Percentiles rank a stretch among this genome's conserved stretches.
Evolutionary conservation across 352 stramenopile genomes (phyloP).

Genomic region (Thalassiosira pacifica): DNA sequence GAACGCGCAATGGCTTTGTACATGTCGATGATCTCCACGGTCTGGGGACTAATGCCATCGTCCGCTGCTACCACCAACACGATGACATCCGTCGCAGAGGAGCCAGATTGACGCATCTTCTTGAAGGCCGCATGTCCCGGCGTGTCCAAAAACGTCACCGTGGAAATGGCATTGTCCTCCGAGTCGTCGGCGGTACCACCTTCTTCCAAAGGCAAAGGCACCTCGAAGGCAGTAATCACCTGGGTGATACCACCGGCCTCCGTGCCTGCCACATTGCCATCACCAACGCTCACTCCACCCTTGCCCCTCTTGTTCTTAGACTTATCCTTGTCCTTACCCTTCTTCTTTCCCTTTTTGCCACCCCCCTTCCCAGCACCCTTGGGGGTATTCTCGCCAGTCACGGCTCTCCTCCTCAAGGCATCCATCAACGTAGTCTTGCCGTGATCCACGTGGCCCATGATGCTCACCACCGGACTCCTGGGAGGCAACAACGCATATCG

Average conservation of each 20-base stretch:
- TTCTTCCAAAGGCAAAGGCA: slow-evolving; percentile 73
- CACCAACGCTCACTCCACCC: slow-evolving; percentile 20
- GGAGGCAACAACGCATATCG: slow-evolving; percentile 67
- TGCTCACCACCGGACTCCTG: slow-evolving; percentile 92
- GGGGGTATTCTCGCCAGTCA: slow-evolving; percentile 33
- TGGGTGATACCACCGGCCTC: slow-evolving; percentile 98
- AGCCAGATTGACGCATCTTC: slow-evolving; percentile 93
- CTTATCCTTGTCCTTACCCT: slow-evolving; percentile 55
- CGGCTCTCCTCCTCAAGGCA: slow-evolving; percentile 86
- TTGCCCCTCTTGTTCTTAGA: slow-evolving; percentile 30
- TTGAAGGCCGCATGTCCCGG: slow-evolving; percentile 97
- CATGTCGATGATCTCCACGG: slow-evolving; percentile 94
- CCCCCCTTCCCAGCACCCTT: slow-evolving; percentile 21
- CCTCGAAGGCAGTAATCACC: slow-evolving; percentile 95
- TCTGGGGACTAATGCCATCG: slow-evolving; percentile 94
- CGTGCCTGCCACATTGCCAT: slow-evolving; percentile 89
- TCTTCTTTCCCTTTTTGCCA: slow-evolving; percentile 58
- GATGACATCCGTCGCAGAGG: slow-evolving; percentile 92
- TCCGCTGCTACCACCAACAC: slow-evolving; percentile 95
- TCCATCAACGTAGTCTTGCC: slow-evolving; percentile 99
- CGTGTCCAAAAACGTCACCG: slow-evolving; percentile 96
- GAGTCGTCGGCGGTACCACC: slow-evolving; percentile 37
- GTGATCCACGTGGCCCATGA: slow-evolving; percentile 99
- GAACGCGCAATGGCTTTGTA: slow-evolving; percentile 87
- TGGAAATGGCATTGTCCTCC: slow-evolving; percentile 34